Percentiles rank a stretch among this genome's conserved stretches.
Evolutionary conservation across 331 rosid species (phyloP).

Genomic region (Ulmus americana): DNA sequence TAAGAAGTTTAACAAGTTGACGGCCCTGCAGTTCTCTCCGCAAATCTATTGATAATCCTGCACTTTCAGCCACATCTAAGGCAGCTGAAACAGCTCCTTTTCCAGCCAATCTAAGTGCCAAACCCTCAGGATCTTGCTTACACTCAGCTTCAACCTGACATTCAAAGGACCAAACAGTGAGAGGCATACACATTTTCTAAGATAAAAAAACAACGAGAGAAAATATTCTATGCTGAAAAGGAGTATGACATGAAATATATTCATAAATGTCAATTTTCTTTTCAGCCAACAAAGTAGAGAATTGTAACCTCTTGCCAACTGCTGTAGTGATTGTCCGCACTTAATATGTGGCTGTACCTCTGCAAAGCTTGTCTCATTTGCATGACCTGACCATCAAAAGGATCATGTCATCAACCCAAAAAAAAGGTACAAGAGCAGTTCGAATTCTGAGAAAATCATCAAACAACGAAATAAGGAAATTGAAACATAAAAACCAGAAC

Average conservation of each 20-base stretch:
- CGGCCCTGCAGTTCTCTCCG: constrained; percentile 95
- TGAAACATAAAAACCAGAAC: constrained; percentile 30
- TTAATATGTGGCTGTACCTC: constrained; percentile 77
- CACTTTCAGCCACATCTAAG: constrained; percentile 95
- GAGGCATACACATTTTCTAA: not conserved
- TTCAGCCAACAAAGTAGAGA: constrained; percentile 20
- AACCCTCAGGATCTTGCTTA: constrained; percentile 97
- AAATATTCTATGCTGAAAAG: constrained; percentile 1
- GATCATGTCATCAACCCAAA: constrained; percentile 20
- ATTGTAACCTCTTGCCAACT: constrained; percentile 95
- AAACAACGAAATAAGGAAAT: constrained; percentile 5
- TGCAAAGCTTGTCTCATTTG: constrained; percentile 82
- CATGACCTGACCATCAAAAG: constrained; percentile 55
- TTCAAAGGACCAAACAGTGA: constrained; percentile 2
- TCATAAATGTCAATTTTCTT: not conserved
- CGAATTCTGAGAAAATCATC: not conserved
- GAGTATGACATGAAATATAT: not conserved
- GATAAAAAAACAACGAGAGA: not conserved
- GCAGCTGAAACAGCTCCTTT: constrained; percentile 99
- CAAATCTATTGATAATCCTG: constrained; percentile 78
- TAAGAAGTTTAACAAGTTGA: constrained; percentile 96
- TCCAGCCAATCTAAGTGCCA: constrained; percentile 93
- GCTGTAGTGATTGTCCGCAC: constrained; percentile 75
- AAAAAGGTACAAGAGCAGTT: not conserved
- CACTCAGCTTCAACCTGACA: constrained; percentile 93